These are phyloP conservation scores for Xerophyta viscosa DNA, from an alignment of 106 monocot species.

Conservation along the genomic window DNA sequence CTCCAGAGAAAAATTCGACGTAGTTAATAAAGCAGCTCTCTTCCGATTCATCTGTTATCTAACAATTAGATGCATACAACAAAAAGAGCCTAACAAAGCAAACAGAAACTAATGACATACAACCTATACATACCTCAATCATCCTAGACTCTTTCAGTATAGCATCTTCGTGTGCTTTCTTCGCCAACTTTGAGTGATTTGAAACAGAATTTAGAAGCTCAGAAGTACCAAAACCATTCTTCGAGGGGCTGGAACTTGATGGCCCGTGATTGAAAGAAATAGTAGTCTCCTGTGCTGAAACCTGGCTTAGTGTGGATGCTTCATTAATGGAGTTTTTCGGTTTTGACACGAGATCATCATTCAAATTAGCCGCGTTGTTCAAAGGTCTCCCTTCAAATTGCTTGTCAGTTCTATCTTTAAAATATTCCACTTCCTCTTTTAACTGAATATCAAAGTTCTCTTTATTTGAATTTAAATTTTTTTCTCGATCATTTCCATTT, in stretches of 20 bases:
- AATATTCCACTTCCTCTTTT: slow-evolving; percentile 32
- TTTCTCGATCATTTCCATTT: slow-evolving; percentile 14
- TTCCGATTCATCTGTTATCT: slow-evolving; percentile 59
- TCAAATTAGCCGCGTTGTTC: slow-evolving; percentile 3
- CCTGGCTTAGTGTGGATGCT: slow-evolving; percentile 8
- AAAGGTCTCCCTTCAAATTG: slow-evolving; percentile 9
- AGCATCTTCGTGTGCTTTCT: slow-evolving; percentile 71
- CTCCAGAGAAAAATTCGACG: slow-evolving; percentile 28
- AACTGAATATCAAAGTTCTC: slow-evolving; percentile 19
- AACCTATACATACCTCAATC: slow-evolving; percentile 59
- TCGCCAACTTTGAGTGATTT: slow-evolving; percentile 19
- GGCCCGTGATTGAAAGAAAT: slow-evolving; percentile 12
- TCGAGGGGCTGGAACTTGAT: slow-evolving; percentile 5
- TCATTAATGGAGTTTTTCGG: slow-evolving; percentile 19
- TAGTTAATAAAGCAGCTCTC: slow-evolving; percentile 40
- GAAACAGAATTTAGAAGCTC: slow-evolving; percentile 26
- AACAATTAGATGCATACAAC: slow-evolving; percentile 1
- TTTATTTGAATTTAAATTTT: slow-evolving; percentile 5
- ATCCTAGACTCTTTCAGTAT: slow-evolving; percentile 65
- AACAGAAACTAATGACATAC: not conserved
- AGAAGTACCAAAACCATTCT: slow-evolving; percentile 9
- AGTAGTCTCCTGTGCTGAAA: not conserved
- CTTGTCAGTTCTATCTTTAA: slow-evolving; percentile 8
- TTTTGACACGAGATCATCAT: slow-evolving; percentile 12
- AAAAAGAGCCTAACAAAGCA: not conserved